Evolutionary conservation across 306 rosid species (phyloP).

Genomic region (Vigna nakashimae): DNA sequence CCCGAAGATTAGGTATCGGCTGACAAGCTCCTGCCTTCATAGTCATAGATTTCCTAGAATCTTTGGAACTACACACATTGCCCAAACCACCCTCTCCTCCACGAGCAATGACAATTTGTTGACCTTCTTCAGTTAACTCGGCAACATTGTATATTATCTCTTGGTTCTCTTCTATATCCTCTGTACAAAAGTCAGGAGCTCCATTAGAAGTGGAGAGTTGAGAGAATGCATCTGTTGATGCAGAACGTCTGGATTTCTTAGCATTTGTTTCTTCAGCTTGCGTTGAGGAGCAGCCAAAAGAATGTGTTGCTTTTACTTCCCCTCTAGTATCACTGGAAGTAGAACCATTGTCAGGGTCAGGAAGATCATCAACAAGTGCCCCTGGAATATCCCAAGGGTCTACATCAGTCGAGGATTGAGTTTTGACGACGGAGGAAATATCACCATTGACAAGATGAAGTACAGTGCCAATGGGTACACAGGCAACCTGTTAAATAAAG

Average conservation of each 20-base stretch:
- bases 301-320: constrained; percentile 32
- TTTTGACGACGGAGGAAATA: constrained; percentile 56
- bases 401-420: constrained; percentile 54
- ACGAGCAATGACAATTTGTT: constrained; percentile 64
- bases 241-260: constrained; percentile 43
- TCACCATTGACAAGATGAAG: constrained; percentile 83
- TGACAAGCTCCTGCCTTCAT: constrained; percentile 34
- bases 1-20: constrained; percentile 41
- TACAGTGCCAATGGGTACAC: constrained; percentile 86
- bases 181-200: constrained; percentile 43
- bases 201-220: constrained; percentile 36
- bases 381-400: constrained; percentile 97
- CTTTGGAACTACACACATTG: constrained; percentile 52
- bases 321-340: constrained; percentile 37
- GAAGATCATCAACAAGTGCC: constrained; percentile 58
- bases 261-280: constrained; percentile 38
- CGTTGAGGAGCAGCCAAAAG: constrained; percentile 38
- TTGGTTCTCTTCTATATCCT: constrained; percentile 48
- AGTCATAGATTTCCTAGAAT: constrained; percentile 53
- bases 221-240: constrained; percentile 44
- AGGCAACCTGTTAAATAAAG: constrained; percentile 62
- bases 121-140: constrained; percentile 83
- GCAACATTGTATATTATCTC: constrained; percentile 68
- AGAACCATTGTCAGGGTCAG: constrained; percentile 42
- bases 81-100: constrained; percentile 93